These are phyloP conservation scores for Agaricus bisporus DNA, from an alignment of 768 basidiomycete genomes.

Conservation along the genomic window DNA sequence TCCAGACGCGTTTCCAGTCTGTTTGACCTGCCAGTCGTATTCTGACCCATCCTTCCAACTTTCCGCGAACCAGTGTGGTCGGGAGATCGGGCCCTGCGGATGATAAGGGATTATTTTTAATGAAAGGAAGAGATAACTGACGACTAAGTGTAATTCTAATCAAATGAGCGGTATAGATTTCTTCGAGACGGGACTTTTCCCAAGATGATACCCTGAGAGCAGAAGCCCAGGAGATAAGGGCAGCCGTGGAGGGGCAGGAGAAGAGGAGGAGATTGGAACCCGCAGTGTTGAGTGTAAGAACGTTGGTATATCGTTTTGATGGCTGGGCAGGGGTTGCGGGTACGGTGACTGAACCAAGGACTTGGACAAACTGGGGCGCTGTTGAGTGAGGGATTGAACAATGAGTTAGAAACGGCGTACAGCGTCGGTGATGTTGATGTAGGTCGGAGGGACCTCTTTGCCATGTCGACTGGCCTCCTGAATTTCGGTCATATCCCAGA, in stretches of 20 bases:
- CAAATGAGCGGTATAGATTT: conserved; percentile 95
- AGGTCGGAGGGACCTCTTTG: conserved; percentile 78
- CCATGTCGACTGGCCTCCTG: conserved; percentile 79
- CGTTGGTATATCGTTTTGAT: conserved; percentile 59
- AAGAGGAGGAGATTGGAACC: conserved; percentile 88
- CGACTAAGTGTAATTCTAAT: conserved; percentile 66
- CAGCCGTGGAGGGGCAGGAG: conserved; percentile 67
- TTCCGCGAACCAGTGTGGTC: conserved; percentile 60
- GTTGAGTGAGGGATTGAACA: conserved; percentile 9
- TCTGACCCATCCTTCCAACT: conserved; percentile 88
- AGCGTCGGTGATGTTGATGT: conserved; percentile 85
- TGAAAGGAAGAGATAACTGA: conserved; percentile 15
- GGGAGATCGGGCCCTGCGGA: conserved; percentile 42
- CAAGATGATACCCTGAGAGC: conserved; percentile 86
- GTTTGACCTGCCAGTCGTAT: conserved; percentile 94
- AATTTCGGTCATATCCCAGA: conserved; percentile 89
- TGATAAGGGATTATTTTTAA: background rate
- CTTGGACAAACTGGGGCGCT: conserved; percentile 61
- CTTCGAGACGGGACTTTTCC: conserved; percentile 93
- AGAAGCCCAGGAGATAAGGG: conserved; percentile 84
- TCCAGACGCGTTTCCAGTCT: conserved; percentile 93
- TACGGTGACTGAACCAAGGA: conserved; percentile 67
- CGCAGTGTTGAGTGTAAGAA: conserved; percentile 90
- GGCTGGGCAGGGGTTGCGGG: conserved; percentile 47
- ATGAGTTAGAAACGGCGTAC: conserved; percentile 35